These are phyloP conservation scores for Aspergillus conjunctus DNA, from an alignment of 495 filamentous ascomycete genomes.

Conservation along the genomic window DNA sequence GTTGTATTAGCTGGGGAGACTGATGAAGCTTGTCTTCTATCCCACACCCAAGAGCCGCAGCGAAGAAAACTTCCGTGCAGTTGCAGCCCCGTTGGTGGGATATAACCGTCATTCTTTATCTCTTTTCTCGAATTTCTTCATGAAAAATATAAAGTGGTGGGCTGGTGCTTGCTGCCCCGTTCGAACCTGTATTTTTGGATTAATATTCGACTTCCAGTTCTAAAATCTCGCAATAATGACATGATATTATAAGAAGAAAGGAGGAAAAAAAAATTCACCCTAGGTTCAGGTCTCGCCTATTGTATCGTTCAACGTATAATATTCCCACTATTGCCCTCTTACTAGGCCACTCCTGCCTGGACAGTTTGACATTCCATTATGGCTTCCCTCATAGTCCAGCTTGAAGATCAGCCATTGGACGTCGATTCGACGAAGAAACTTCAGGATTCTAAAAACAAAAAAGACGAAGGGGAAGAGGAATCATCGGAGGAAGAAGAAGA, in stretches of 20 bases:
- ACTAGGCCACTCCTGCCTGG: not conserved
- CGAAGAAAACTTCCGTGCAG: constrained; percentile 52
- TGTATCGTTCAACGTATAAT: constrained; percentile 25
- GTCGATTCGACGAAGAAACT: constrained; percentile 2
- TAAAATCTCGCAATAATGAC: constrained; percentile 24
- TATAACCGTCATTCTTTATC: constrained; percentile 30
- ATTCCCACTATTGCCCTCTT: constrained; percentile 7
- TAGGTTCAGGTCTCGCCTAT: constrained; percentile 5
- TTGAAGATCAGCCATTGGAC: constrained; percentile 14
- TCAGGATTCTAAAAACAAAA: constrained; percentile 22
- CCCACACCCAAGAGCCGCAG: constrained; percentile 66
- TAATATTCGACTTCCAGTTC: constrained; percentile 24
- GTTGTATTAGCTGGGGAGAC: constrained; percentile 76
- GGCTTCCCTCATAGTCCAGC: constrained; percentile 24
- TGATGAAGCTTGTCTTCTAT: constrained; percentile 45
- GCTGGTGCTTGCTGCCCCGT: constrained; percentile 15
- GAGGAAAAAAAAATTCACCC: constrained; percentile 6
- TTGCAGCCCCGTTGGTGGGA: constrained; percentile 53
- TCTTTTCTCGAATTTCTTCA: constrained; percentile 1
- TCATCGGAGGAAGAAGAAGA: constrained; percentile 15
- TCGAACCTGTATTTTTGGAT: constrained; percentile 6
- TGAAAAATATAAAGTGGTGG: constrained; percentile 13
- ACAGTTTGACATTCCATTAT: constrained; percentile 8
- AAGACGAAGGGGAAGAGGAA: constrained; percentile 22
- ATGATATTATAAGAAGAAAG: constrained; percentile 23